Evolutionary conservation across 2,329 filamentous ascomycete genomes (phyloP).

Genomic region (Diaporthe aspalathi): DNA sequence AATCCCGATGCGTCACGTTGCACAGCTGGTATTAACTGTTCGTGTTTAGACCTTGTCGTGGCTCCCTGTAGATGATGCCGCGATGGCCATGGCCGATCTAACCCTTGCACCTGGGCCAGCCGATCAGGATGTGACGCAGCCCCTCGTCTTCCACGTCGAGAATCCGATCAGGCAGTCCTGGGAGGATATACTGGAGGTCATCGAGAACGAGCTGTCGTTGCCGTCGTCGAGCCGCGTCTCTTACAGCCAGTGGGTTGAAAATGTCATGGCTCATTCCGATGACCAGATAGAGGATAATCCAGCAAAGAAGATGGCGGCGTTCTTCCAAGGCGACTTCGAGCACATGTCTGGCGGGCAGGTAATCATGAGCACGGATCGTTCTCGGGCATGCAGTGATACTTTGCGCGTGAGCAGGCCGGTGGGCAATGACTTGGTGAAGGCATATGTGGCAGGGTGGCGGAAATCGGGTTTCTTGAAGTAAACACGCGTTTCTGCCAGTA

Average conservation of each 20-base stretch:
- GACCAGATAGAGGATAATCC: neutral
- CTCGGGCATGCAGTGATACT: neutral
- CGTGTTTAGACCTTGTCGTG: constrained; percentile 50
- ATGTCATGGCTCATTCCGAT: neutral
- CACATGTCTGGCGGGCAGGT: neutral
- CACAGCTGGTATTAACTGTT: neutral
- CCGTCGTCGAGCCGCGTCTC: neutral
- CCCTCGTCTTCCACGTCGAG: constrained; percentile 37
- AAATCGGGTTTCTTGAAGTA: neutral
- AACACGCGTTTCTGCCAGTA: neutral
- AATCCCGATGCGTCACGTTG: neutral
- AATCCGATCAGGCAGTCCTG: constrained; percentile 27
- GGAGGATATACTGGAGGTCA: neutral
- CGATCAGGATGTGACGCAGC: neutral
- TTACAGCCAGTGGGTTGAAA: constrained; percentile 1
- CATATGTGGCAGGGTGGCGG: neutral
- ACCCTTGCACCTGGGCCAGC: constrained; percentile 26
- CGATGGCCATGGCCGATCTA: constrained; percentile 45
- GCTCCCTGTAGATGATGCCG: constrained; percentile 57
- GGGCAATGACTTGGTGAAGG: neutral
- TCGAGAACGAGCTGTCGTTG: constrained; percentile 36
- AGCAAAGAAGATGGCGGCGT: neutral
- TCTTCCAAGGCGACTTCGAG: constrained; percentile 1
- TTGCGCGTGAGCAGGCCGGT: constrained; percentile 2
- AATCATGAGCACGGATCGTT: neutral